phyloP scores from a whole-genome alignment of 2,329 filamentous ascomycete genomes.

The Cordyceps militaris region DNA sequence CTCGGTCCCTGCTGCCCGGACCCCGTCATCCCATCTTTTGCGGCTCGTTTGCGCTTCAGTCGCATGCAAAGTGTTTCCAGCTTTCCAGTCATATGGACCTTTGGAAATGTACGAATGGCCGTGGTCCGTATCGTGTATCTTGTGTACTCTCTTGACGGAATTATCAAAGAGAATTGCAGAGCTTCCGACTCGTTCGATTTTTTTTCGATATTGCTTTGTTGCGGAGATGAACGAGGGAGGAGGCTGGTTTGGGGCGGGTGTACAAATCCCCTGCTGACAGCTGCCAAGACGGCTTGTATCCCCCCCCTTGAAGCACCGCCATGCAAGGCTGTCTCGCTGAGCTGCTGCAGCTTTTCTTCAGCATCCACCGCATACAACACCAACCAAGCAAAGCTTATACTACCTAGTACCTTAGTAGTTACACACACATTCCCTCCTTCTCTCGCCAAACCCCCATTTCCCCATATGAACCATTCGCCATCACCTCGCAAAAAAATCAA shows the following conservation, averaged over 20 bases:
- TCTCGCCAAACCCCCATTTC: not conserved
- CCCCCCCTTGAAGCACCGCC: not conserved
- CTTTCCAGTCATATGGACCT: not conserved
- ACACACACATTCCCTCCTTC: not conserved
- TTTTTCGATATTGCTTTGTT: not conserved
- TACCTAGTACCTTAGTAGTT: no score
- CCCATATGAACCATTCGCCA: not conserved
- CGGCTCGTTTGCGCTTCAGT: conserved; percentile 6
- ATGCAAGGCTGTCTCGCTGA: not conserved
- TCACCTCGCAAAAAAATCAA: not conserved
- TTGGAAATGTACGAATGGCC: not conserved
- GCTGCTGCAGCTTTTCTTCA: not conserved
- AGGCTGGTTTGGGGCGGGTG: no score
- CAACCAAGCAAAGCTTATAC: not conserved
- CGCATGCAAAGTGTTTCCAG: not conserved
- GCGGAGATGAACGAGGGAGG: not conserved
- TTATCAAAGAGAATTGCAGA: not conserved
- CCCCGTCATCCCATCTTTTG: conserved; percentile 3
- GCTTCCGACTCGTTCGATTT: not conserved
- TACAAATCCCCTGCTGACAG: not conserved
- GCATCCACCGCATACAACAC: not conserved
- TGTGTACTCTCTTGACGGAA: not conserved
- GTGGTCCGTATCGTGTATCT: not conserved
- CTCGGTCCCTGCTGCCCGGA: not conserved
- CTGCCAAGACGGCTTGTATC: no score